Percentiles rank a stretch among this genome's conserved stretches.
These are phyloP conservation scores for Venturiaceae sp. DNA, from an alignment of 2,329 filamentous ascomycete species.

Conservation along the genomic window DNA sequence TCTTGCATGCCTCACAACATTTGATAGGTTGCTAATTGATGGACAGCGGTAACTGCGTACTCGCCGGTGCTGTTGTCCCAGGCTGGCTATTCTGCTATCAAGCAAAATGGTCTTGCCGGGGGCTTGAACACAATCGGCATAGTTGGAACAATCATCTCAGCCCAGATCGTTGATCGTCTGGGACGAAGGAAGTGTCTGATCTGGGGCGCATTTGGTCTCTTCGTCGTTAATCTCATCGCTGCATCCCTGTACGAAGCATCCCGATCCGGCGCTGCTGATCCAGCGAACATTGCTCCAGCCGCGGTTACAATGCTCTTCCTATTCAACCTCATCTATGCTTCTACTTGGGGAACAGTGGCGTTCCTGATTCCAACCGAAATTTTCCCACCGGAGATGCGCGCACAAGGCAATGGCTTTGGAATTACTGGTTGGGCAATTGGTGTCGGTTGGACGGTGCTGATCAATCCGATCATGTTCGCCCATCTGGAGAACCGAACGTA, in stretches of 20 bases:
- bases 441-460: constrained; percentile 43
- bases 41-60: not conserved
- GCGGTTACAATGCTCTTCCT: constrained; percentile 64
- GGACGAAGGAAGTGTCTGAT: constrained; percentile 55
- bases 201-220: constrained; percentile 26
- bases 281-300: constrained; percentile 48
- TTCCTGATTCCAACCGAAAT: constrained; percentile 58
- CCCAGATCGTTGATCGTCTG: constrained; percentile 60
- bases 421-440: constrained; percentile 63
- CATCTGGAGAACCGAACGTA: constrained; percentile 39
- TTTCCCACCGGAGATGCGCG: constrained; percentile 60
- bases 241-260: constrained; percentile 8
- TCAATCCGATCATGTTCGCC: constrained; percentile 44
- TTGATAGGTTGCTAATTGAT: not conserved
- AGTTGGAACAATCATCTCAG: constrained; percentile 57
- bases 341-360: constrained; percentile 50
- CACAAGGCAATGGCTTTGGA: constrained; percentile 67
- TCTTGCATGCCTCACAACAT: not conserved
- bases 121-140: constrained; percentile 47
- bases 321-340: constrained; percentile 55
- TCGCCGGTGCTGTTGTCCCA: not conserved
- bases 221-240: constrained; percentile 32
- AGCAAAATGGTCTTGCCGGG: constrained; percentile 46
- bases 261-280: constrained; percentile 33
- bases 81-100: not conserved